phyloP scores from a whole-genome alignment of 225 moss, liverwort and hornwort species.

The Neckera pumila region DNA sequence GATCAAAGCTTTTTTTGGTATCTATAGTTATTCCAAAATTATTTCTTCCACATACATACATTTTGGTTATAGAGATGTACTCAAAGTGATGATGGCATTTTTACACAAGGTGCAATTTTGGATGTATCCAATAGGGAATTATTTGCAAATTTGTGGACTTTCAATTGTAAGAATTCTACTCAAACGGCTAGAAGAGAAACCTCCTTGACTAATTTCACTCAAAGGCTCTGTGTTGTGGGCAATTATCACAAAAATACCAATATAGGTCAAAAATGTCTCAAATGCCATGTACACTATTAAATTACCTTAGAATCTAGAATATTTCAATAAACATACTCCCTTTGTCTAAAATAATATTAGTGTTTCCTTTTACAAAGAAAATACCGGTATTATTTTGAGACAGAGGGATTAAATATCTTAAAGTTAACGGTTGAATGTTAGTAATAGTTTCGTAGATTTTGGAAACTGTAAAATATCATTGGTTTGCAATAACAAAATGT shows the following conservation, averaged over 20 bases:
- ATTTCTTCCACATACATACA: too few relatives aligned
- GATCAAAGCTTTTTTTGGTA: too few relatives aligned
- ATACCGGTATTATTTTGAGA: too few relatives aligned
- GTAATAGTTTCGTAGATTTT: neutral
- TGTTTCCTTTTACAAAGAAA: too few relatives aligned
- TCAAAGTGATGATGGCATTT: too few relatives aligned
- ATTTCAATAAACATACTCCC: neutral
- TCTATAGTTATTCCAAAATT: too few relatives aligned
- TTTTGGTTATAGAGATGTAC: too few relatives aligned
- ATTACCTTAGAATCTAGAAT: neutral
- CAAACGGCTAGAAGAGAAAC: neutral
- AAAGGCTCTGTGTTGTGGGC: neutral
- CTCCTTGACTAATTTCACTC: neutral
- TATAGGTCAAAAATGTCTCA: neutral
- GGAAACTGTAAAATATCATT: too few relatives aligned
- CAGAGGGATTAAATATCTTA: too few relatives aligned
- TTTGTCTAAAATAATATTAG: too few relatives aligned
- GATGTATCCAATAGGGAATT: neutral
- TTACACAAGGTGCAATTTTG: too few relatives aligned
- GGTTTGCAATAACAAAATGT: neutral
- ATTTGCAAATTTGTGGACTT: neutral
- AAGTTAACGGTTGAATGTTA: neutral
- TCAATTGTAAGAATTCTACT: neutral
- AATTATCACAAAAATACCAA: neutral
- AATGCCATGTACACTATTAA: neutral